These are phyloP conservation scores for Gaultheria prostrata DNA, from an alignment of 148 eudicot species.

Conservation along the genomic window DNA sequence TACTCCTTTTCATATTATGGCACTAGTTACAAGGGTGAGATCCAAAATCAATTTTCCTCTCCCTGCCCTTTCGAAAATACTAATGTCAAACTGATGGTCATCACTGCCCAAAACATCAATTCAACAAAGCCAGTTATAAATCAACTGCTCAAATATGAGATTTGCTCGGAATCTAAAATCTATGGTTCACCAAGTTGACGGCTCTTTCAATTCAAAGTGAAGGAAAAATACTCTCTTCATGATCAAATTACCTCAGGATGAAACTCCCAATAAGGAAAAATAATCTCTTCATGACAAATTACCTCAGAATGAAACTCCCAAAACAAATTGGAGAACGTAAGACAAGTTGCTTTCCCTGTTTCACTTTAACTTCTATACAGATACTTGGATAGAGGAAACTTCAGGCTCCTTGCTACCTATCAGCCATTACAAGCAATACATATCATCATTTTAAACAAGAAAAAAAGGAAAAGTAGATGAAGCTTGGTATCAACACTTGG, in stretches of 20 bases:
- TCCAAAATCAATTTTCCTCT: neutral
- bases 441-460: neutral
- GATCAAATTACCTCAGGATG: slow-evolving; percentile 8
- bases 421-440: slow-evolving; percentile 18
- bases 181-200: slow-evolving; percentile 5
- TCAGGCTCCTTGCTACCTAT: slow-evolving; percentile 86
- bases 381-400: slow-evolving; percentile 86
- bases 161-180: neutral
- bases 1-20: neutral
- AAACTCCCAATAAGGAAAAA: slow-evolving; percentile 12
- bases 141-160: neutral
- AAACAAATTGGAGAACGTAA: slow-evolving; percentile 7
- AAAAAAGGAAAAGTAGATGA: neutral
- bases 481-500: neutral
- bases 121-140: neutral
- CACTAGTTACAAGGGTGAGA: neutral
- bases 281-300: no score
- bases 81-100: neutral
- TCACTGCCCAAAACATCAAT: neutral
- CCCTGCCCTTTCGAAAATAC: neutral
- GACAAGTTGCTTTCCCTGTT: slow-evolving; percentile 3
- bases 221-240: neutral
- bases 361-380: slow-evolving; percentile 47
- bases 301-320: slow-evolving; percentile 12
- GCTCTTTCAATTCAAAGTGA: neutral